Evolutionary conservation across 2,329 filamentous ascomycete species (phyloP), one percentile per base, ranked within the genome.

Genomic region (Cercospora brassicicola): DNA sequence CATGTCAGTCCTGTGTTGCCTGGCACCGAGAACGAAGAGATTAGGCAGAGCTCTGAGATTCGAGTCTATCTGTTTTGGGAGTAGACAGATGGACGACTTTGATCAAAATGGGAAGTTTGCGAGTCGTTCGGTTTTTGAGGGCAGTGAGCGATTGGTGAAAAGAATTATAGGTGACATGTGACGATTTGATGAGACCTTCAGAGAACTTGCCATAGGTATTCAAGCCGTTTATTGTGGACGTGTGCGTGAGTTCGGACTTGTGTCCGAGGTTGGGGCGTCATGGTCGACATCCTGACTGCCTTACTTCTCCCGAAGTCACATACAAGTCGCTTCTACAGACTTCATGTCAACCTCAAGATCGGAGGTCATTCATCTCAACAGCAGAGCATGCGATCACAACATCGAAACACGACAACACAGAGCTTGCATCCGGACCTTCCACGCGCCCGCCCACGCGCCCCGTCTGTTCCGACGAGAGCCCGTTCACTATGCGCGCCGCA

Each of bases 61-160:
- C 51, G 70, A 26, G 69, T 72, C 2, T 71, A 71, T 61, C 36
- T 65, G 8, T 71, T 72, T 36, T 71, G 70, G 70, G 70, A 69
- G 13, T 72, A 60, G n/a, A 8, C 10, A 51, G 9, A 4, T 36
- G 31, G 7, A 36, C 30, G 9, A 33, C 23, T 15, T 10, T 48
- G 5, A n/a, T 39, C 36, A 39, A 39, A 13, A 39, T 39, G 11
- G 31, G 4, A 13, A 36, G 31, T 13, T 13, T 36, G 31, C 31
- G 31, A 33, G 10, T 11, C 31, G 31, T 11, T 33, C 10, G 31
- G 31, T 11, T 33, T 28, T 28, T 28, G 28, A 28, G 28, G 28
- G 9, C 28, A 8, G 28, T 11, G 31, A 33, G 31, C 36, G 15
- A 7, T 8, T 39, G 36, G 11, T 39, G 28, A n/a, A 15, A 15